These are phyloP conservation scores for Melocanna baccifera DNA, from an alignment of 176 grass and related monocot genomes.

Conservation along the genomic window DNA sequence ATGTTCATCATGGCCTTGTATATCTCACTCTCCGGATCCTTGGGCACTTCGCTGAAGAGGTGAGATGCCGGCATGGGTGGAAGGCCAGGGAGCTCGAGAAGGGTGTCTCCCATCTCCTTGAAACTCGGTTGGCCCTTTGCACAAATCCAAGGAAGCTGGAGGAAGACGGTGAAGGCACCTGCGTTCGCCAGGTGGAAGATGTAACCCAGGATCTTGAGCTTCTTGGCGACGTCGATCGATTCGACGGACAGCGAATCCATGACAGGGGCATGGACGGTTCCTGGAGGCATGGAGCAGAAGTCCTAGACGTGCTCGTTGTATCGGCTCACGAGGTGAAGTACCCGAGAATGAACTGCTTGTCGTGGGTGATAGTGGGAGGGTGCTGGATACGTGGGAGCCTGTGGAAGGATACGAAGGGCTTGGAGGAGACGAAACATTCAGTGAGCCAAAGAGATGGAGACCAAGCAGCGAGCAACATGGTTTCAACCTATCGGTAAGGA, in stretches of 20 bases:
- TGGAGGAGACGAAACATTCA: background rate
- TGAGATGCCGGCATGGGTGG: conserved; percentile 33
- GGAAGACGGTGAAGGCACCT: conserved; percentile 8
- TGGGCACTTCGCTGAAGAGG: background rate
- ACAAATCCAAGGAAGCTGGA: background rate
- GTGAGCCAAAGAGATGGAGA: too few species aligned
- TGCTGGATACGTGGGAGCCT: background rate
- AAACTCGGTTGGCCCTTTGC: background rate
- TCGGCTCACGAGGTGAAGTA: background rate
- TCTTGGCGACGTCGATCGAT: conserved; percentile 26
- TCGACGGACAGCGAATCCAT: conserved; percentile 36
- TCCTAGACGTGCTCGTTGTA: conserved; percentile 18
- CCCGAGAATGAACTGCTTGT: background rate
- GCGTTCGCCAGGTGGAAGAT: conserved; percentile 21
- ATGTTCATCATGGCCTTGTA: background rate
- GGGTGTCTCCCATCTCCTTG: background rate
- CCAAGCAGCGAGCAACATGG: too few species aligned
- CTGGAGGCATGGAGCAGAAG: conserved; percentile 21
- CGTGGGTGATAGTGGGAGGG: fast-evolving
- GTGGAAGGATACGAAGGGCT: conserved; percentile 36
- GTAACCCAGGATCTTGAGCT: conserved; percentile 30
- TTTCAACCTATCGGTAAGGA: too few species aligned
- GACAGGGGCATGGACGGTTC: conserved; percentile 20
- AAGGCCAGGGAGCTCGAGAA: conserved; percentile 34
- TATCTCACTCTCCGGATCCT: background rate